phyloP scores from a whole-genome alignment of 2,329 filamentous ascomycete genomes.

The Penicillium brasilianum region DNA sequence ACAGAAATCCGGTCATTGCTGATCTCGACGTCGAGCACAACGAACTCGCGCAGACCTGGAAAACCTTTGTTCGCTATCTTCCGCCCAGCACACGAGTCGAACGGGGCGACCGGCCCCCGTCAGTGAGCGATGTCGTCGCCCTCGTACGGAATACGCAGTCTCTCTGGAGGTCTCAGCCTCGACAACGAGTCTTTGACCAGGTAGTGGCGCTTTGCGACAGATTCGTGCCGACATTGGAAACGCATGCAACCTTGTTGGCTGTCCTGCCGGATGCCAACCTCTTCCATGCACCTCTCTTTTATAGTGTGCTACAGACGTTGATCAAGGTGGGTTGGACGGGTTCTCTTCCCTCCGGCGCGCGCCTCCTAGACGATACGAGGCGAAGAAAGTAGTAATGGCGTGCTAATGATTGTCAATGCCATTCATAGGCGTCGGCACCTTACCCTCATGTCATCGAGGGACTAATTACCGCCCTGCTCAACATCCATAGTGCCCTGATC shows the following conservation, averaged over 20 bases:
- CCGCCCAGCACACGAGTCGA: conserved; percentile 35
- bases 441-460: conserved; percentile 44
- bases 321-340: conserved; percentile 41
- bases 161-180: conserved; percentile 36
- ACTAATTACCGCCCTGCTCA: conserved; percentile 38
- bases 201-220: conserved; percentile 35
- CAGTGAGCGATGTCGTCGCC: conserved; percentile 34
- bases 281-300: conserved; percentile 41
- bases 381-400: not conserved
- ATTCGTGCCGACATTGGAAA: conserved; percentile 37
- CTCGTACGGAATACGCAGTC: conserved; percentile 37
- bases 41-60: conserved; percentile 45
- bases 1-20: conserved; percentile 38
- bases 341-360: not conserved
- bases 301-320: conserved; percentile 43
- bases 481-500: conserved; percentile 40
- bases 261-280: conserved; percentile 35
- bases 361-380: not conserved
- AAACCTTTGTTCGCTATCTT: conserved; percentile 39
- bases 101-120: conserved; percentile 37
- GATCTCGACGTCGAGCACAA: conserved; percentile 47
- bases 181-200: conserved; percentile 33
- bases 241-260: conserved; percentile 35
- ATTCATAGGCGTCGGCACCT: conserved; percentile 39
- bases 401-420: not conserved